phyloP scores from a whole-genome alignment of 2,329 filamentous ascomycete species.

The Hypoxylon sp. region DNA sequence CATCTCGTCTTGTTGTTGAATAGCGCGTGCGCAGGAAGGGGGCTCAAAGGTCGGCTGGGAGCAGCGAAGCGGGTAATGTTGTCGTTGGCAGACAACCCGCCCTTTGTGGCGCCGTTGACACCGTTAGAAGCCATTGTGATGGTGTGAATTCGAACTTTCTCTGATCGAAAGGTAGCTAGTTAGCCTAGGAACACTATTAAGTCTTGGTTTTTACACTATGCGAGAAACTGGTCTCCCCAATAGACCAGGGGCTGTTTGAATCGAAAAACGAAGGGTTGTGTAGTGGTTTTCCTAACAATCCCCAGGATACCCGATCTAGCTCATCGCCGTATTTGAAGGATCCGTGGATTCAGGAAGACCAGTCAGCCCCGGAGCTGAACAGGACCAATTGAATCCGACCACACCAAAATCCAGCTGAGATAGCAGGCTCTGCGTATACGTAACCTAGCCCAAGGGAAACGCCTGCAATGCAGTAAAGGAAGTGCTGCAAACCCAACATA shows the following conservation, averaged over 20 bases:
- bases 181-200: conserved; percentile 21
- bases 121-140: conserved; percentile 70
- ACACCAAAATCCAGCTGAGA: conserved; percentile 3
- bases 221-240: conserved; percentile 3
- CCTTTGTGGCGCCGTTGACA: conserved; percentile 64
- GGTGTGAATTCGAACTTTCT: conserved; percentile 38
- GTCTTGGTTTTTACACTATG: conserved; percentile 7
- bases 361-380: conserved; percentile 23
- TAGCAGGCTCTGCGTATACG: conserved; percentile 7
- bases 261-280: conserved; percentile 8
- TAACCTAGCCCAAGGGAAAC: conserved; percentile 5
- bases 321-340: conserved; percentile 27
- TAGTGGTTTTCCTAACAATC: conserved; percentile 12
- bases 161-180: conserved; percentile 20
- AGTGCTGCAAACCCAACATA: conserved; percentile 28
- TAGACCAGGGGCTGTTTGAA: conserved; percentile 6
- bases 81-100: conserved; percentile 86
- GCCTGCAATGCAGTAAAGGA: conserved; percentile 1
- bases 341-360: conserved; percentile 22
- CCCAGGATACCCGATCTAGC: conserved; percentile 15
- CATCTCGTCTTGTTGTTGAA: conserved; percentile 99
- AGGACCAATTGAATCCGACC: conserved; percentile 18
- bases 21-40: conserved; percentile 87
- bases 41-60: conserved; percentile 92
- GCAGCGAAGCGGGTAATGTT: conserved; percentile 98